Percentiles rank a stretch among this genome's conserved stretches.
Conservation (phyloP, 345 rosid genomes). For the Brassica carinata region DNA sequence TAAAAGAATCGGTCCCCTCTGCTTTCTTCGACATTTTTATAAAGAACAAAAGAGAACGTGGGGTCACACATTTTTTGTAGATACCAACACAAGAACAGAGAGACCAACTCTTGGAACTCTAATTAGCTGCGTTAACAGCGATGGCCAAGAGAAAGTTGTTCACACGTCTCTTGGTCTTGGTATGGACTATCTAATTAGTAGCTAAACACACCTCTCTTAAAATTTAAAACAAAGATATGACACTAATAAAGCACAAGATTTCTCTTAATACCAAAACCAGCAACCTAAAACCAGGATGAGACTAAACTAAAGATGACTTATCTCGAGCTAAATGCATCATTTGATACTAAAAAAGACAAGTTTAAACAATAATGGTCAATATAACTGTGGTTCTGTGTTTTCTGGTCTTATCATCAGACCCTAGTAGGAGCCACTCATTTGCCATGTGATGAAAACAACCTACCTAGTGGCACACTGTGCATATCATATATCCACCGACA, state of each 20-base stretch:
- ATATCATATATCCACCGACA: slow-evolving; percentile 36
- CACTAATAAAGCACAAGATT: slow-evolving; percentile 2
- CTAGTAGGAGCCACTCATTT: slow-evolving; percentile 37
- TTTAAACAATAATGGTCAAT: slow-evolving; percentile 17
- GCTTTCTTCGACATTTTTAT: slow-evolving; percentile 37
- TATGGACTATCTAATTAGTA: background rate
- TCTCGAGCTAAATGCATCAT: slow-evolving; percentile 2
- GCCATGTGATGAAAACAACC: slow-evolving; percentile 16
- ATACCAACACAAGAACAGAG: slow-evolving; percentile 31
- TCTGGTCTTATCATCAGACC: background rate
- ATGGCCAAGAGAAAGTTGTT: slow-evolving; percentile 15
- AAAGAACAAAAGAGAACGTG: slow-evolving; percentile 36
- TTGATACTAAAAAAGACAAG: slow-evolving; percentile 9
- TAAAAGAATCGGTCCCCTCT: slow-evolving; percentile 40
- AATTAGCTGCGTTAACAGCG: slow-evolving; percentile 38
- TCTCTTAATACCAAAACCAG: background rate
- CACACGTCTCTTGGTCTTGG: slow-evolving; percentile 23
- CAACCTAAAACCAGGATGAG: background rate
- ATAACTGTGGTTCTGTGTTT: background rate
- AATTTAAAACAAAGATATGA: slow-evolving; percentile 5
- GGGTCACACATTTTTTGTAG: slow-evolving; percentile 30
- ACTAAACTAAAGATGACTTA: background rate
- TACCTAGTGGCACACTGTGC: slow-evolving; percentile 11
- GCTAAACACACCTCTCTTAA: slow-evolving; percentile 24
- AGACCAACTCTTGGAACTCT: slow-evolving; percentile 23